Base-by-base conservation (phyloP, 2,329 filamentous ascomycete species). In the Arthrobotrys megalospora region DNA sequence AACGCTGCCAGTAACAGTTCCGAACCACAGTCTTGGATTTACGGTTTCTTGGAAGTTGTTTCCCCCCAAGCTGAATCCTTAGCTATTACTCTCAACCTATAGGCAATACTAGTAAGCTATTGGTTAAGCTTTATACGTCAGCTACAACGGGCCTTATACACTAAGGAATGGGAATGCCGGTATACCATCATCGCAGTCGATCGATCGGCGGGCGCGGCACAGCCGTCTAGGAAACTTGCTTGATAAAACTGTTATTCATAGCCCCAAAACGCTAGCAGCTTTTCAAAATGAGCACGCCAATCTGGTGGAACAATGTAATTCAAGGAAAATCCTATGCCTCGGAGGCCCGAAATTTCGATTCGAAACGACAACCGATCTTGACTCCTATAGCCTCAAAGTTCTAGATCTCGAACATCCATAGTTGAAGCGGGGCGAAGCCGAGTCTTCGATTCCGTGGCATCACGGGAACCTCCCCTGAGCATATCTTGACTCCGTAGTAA, bases 291-390 rank as follows among this genome's bases (percentile, higher is more conserved):
- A n/a, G 34, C 52, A 58, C 52, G 52, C 52, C 32, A 58, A 19
- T 58, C 38, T 38, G 32, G 32, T 19, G 52, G 50, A 8, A 50
- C 24, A 58, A 58, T 38, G 52, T 32, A 58, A 58, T 58, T 38
- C 16, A 6, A 4, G 6, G 32, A n/a, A 21, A 58, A 58, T 58
- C 52, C 52, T 58, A 58, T 38, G 52, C 52, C n/a, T 55, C n/a
- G 28, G 19, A 14, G 6, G 48, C 2, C 7, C 36, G n/a, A 55
- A 11, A 55, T n/a, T 55, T 38, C 32, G 32, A 38, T 55, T 55
- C 52, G 32, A 55, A 55, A 36, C 28, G 12, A 53, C 16, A 53
- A 53, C 7, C 16, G 6, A 24, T 3, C 50, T 32, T 53, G 36
- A 38, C 19, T 58, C 52, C 52, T 38, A 34, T 28, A 38, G 50